Percentiles rank a stretch among this genome's conserved stretches.
These are phyloP conservation scores for Solanum chiquidenum DNA, from an alignment of 257 asterid genomes.

Conservation along the genomic window DNA sequence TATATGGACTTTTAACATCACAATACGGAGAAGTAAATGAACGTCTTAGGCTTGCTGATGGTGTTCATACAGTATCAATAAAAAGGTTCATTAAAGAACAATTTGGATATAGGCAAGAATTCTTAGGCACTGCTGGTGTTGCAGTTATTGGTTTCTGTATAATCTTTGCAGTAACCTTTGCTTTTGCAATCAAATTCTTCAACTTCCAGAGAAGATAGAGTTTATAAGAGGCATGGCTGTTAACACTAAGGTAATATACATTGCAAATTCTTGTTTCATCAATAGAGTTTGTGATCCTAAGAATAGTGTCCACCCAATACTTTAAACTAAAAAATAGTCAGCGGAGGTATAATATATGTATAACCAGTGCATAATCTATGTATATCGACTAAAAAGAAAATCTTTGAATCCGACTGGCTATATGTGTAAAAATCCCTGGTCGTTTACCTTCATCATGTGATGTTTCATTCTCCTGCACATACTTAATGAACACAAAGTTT, in stretches of 20 bases:
- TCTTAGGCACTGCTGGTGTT: conserved; percentile 51
- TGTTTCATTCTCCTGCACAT: background rate
- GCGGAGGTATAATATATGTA: background rate
- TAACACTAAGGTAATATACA: background rate
- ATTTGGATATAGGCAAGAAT: conserved; percentile 67
- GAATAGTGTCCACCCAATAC: background rate
- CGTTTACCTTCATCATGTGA: background rate
- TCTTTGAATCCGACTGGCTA: background rate
- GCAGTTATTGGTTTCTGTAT: conserved; percentile 49
- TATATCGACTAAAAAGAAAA: background rate
- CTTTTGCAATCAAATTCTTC: conserved; percentile 57
- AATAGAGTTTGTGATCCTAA: background rate
- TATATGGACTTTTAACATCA: conserved; percentile 75
- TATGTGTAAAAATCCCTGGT: background rate
- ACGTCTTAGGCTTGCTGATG: conserved; percentile 44
- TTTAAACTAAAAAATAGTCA: background rate
- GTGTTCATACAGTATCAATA: conserved; percentile 28
- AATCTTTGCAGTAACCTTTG: conserved; percentile 59
- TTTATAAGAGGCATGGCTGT: background rate
- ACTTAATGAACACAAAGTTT: background rate
- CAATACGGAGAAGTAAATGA: conserved; percentile 62
- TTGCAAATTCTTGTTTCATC: background rate
- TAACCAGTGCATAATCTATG: background rate
- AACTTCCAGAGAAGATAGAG: conserved; percentile 68
- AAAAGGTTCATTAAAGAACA: conserved; percentile 44